Evolutionary conservation across 176 grass and related monocot species (phyloP).

Genomic region (Miscanthus lutarioriparius): DNA sequence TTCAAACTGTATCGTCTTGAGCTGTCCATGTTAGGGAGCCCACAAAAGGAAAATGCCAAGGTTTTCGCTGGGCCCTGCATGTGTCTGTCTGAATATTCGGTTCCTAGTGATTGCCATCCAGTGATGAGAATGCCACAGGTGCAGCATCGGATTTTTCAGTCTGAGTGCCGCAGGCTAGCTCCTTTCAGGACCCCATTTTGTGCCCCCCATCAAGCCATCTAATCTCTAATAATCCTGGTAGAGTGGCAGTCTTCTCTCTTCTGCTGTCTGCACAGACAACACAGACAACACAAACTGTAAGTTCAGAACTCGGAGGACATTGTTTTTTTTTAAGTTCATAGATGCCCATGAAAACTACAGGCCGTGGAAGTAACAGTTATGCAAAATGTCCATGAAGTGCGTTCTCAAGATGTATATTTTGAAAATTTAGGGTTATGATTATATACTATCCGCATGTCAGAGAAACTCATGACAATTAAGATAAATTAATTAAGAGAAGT

Average conservation of each 20-base stretch:
- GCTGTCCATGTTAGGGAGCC: slow-evolving; percentile 55
- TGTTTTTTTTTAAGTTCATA: too few species aligned
- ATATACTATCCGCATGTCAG: background rate
- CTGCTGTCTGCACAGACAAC: slow-evolving; percentile 11
- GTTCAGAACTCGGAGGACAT: slow-evolving; percentile 5
- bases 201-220: too few species aligned
- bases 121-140: background rate
- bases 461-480: background rate
- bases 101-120: slow-evolving; percentile 29
- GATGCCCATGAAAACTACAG: background rate
- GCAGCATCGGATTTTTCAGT: slow-evolving; percentile 5
- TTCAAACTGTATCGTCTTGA: slow-evolving; percentile 43
- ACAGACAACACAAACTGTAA: slow-evolving; percentile 31
- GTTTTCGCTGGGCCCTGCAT: slow-evolving; percentile 36
- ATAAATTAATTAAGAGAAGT: too few species aligned
- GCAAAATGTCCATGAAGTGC: background rate
- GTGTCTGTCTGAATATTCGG: slow-evolving; percentile 30
- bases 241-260: background rate
- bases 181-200: slow-evolving; percentile 17
- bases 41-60: slow-evolving; percentile 48
- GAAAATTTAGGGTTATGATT: background rate
- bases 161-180: too few species aligned
- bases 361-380: background rate
- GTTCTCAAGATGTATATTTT: background rate
- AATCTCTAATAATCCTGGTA: background rate